Percentiles rank a stretch among this genome's conserved stretches.
Conservation (phyloP, 2,329 filamentous ascomycete species). For the Botrytis byssoidea region DNA sequence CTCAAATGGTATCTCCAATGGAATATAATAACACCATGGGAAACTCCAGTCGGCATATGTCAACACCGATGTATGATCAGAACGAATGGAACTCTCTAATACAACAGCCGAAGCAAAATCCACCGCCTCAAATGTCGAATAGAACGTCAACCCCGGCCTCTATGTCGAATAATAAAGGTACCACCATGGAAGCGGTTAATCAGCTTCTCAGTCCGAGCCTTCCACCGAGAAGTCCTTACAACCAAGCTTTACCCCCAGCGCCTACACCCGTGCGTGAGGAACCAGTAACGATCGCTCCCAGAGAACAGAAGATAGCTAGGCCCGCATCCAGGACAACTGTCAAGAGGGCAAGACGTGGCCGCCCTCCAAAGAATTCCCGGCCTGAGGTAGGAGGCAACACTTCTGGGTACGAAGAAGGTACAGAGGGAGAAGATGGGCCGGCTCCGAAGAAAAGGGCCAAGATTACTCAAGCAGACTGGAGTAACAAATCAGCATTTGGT, state of each 20-base stretch:
- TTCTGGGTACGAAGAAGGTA: constrained; percentile 69
- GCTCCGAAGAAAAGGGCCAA: constrained; percentile 72
- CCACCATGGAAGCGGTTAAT: constrained; percentile 44
- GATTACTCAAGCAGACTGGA: constrained; percentile 68
- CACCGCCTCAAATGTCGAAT: constrained; percentile 41
- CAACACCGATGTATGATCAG: constrained; percentile 62
- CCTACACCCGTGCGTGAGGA: constrained; percentile 24
- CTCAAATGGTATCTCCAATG: constrained; percentile 55
- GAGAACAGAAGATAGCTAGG: constrained; percentile 31
- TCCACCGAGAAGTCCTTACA: constrained; percentile 29
- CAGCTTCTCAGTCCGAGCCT: constrained; percentile 37
- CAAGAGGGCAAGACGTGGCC: constrained; percentile 33
- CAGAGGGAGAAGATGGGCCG: constrained; percentile 44
- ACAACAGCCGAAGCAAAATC: constrained; percentile 60
- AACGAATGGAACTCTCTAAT: constrained; percentile 78
- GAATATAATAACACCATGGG: constrained; percentile 62
- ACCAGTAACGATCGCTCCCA: constrained; percentile 20
- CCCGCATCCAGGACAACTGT: constrained; percentile 36
- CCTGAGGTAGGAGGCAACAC: constrained; percentile 56
- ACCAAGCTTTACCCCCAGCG: constrained; percentile 23
- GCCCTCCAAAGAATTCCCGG: constrained; percentile 31
- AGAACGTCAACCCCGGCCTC: constrained; percentile 26
- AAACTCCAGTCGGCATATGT: constrained; percentile 55
- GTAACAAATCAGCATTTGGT: constrained; percentile 70
- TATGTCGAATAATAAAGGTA: constrained; percentile 27